phyloP scores from a whole-genome alignment of 768 basidiomycete genomes.

The Pilatotrama ljubarskyi region DNA sequence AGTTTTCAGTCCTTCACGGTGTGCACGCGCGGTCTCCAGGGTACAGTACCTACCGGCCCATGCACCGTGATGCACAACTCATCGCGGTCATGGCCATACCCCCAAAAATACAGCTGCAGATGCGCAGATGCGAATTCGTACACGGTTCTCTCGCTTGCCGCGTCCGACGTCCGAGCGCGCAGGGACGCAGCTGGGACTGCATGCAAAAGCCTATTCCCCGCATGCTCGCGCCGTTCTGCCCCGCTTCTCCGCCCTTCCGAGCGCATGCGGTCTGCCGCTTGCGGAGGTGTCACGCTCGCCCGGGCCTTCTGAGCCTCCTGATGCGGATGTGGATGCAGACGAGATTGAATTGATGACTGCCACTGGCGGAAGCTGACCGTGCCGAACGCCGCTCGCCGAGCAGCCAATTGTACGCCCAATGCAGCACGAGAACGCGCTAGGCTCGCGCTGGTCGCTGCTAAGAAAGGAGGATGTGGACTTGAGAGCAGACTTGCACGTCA shows the following conservation, averaged over 20 bases:
- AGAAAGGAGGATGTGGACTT: neutral
- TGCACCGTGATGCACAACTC: too few relatives aligned
- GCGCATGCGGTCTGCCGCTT: neutral
- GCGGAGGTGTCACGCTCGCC: neutral
- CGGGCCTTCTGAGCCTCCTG: neutral
- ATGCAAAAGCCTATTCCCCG: conserved; percentile 12
- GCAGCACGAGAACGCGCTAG: neutral
- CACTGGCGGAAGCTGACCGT: neutral
- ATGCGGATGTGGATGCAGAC: neutral
- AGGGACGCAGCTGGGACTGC: neutral
- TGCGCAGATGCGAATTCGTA: too few relatives aligned
- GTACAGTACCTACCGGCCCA: neutral
- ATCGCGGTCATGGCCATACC: too few relatives aligned
- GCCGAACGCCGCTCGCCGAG: neutral
- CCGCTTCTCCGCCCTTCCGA: neutral
- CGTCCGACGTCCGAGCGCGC: neutral
- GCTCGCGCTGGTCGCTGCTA: neutral
- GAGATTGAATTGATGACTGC: neutral
- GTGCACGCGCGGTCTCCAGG: neutral
- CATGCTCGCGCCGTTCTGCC: conserved; percentile 8
- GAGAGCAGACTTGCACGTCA: neutral
- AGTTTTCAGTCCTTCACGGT: too few relatives aligned
- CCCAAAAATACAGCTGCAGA: too few relatives aligned
- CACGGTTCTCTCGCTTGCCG: too few relatives aligned
- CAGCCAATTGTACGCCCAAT: neutral